Percentiles rank a stretch among this genome's conserved stretches.
phyloP scores from a whole-genome alignment of 176 grass and related monocot genomes.

The Cymbopogon citratus region DNA sequence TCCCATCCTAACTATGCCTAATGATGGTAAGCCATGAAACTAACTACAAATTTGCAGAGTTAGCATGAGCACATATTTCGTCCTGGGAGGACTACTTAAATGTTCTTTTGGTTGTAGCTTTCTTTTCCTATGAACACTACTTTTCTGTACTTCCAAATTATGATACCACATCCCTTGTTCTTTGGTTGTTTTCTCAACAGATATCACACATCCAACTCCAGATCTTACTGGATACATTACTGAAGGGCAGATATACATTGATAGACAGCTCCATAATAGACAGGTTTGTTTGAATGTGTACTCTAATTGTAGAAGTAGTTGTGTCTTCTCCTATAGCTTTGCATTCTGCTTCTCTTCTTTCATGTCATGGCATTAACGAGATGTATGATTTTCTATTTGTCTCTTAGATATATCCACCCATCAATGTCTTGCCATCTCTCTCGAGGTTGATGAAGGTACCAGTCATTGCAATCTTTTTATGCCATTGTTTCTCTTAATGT shows the following conservation, averaged over 20 bases:
- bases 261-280: conserved; percentile 85
- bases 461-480: background rate
- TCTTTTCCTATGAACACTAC: background rate
- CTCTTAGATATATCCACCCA: conserved; percentile 82
- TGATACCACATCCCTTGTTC: background rate
- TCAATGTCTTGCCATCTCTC: conserved; percentile 89
- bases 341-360: background rate
- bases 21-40: conserved; percentile 56
- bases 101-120: background rate
- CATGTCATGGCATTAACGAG: background rate
- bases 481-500: conserved; percentile 2
- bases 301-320: background rate
- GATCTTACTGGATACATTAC: conserved; percentile 97
- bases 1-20: conserved; percentile 95
- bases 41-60: background rate
- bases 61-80: background rate
- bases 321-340: background rate
- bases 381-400: conserved; percentile 6
- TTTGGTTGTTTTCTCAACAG: conserved; percentile 31
- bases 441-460: conserved; percentile 84
- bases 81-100: background rate
- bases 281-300: conserved; percentile 46
- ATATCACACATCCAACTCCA: conserved; percentile 96
- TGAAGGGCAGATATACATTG: conserved; percentile 93
- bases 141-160: background rate